A percentile compares a stretch with the other conserved stretches of the same genome.
Evolutionary conservation across 2,329 filamentous ascomycete species (phyloP).

Genomic region (Geoglossum cookeanum): DNA sequence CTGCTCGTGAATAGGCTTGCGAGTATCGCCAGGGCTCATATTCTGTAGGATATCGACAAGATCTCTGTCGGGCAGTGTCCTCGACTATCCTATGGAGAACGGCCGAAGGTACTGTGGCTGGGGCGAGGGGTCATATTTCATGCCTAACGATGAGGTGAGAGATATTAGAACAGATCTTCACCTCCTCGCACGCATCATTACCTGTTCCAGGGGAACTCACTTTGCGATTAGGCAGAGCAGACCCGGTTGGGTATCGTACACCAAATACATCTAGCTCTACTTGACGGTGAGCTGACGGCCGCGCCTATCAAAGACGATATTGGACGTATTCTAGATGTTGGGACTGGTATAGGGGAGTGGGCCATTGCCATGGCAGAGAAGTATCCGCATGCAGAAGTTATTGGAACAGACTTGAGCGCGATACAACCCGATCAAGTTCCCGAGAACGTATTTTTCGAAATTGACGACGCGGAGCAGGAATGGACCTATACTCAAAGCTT

Average conservation of each 20-base stretch:
- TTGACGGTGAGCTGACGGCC: conserved; percentile 9
- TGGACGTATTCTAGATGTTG: conserved; percentile 44
- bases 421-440: conserved; percentile 29
- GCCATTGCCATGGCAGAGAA: conserved; percentile 34
- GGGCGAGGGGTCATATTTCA: conserved; percentile 25
- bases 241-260: conserved; percentile 42
- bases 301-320: not conserved
- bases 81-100: conserved; percentile 35
- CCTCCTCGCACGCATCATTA: not conserved
- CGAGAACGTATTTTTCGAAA: conserved; percentile 39
- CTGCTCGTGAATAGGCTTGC: no score
- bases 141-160: conserved; percentile 35
- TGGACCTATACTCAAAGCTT: conserved; percentile 36
- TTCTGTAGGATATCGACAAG: conserved; percentile 1
- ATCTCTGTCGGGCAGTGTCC: conserved; percentile 21
- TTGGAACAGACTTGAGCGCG: conserved; percentile 33
- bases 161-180: not conserved
- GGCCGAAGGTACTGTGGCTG: conserved; percentile 38
- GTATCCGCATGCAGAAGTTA: conserved; percentile 35
- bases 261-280: conserved; percentile 36
- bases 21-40: not conserved
- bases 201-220: not conserved
- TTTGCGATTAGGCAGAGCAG: conserved; percentile 40
- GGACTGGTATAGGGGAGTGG: conserved; percentile 43
- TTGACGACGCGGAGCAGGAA: conserved; percentile 38